These are phyloP conservation scores for Selaginella tamariscina DNA, from an alignment of 75 land plant species.

Conservation along the genomic window DNA sequence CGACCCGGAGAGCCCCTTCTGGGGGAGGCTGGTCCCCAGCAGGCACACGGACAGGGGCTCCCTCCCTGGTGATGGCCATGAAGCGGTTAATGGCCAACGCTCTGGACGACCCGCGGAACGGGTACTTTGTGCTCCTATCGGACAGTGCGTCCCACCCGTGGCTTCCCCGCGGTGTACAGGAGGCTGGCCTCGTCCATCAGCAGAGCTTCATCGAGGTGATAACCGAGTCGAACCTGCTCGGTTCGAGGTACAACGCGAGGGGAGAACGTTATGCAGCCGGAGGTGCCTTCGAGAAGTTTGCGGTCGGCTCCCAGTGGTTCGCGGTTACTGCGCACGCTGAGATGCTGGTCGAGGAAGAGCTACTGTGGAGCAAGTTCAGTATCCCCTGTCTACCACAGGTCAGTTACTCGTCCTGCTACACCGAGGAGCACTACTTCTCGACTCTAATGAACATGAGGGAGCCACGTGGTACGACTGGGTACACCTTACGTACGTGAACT, in stretches of 20 bases:
- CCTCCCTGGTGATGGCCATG: conserved; percentile 44
- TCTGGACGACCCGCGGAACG: conserved; percentile 43
- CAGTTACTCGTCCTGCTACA: conserved; percentile 31
- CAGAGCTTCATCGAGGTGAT: conserved; percentile 48
- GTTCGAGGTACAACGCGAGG: conserved; percentile 40
- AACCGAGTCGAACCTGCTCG: conserved; percentile 22
- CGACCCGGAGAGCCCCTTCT: conserved; percentile 20
- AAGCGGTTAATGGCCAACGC: conserved; percentile 48
- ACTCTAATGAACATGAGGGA: conserved; percentile 44
- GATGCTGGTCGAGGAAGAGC: conserved; percentile 33
- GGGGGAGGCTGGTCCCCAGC: conserved; percentile 24
- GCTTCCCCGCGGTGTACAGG: conserved; percentile 31
- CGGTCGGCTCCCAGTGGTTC: conserved; percentile 60
- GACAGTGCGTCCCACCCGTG: conserved; percentile 31
- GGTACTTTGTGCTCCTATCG: conserved; percentile 38
- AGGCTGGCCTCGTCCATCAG: background rate
- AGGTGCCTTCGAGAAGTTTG: conserved; percentile 30
- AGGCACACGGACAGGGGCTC: conserved; percentile 35
- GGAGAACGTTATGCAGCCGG: conserved; percentile 54
- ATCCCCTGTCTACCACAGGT: conserved; percentile 26
- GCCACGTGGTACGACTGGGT: conserved; percentile 25
- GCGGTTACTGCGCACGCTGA: conserved; percentile 39
- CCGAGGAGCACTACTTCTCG: conserved; percentile 69
- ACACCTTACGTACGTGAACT: conserved; percentile 49
- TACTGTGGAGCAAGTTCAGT: conserved; percentile 44